Percentiles rank a stretch among this genome's conserved stretches.
Evolutionary conservation across 495 filamentous ascomycete species (phyloP).

Genomic region (Trichoderma erinaceum): DNA sequence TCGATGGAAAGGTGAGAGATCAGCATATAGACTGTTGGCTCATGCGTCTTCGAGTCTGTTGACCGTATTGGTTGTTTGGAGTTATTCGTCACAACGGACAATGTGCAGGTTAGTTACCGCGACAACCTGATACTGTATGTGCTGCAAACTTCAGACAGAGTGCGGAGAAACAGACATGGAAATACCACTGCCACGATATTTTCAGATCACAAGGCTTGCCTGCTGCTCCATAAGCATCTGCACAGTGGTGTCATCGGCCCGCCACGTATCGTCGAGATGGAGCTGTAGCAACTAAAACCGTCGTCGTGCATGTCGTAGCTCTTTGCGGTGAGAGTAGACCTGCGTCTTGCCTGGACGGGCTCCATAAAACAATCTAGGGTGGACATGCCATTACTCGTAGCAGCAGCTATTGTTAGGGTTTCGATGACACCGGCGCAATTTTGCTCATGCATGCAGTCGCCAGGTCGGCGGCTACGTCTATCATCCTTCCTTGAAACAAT

Average conservation of each 20-base stretch:
- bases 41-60: neutral
- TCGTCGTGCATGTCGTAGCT: neutral
- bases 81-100: neutral
- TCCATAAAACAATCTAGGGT: neutral
- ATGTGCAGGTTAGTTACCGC: neutral
- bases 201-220: neutral
- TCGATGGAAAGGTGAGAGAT: neutral
- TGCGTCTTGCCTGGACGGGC: neutral
- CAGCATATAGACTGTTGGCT: neutral
- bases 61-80: neutral
- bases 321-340: conserved; percentile 2
- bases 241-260: conserved; percentile 1
- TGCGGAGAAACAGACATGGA: neutral
- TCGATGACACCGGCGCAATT: neutral
- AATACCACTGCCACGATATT: neutral
- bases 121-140: neutral
- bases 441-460: neutral
- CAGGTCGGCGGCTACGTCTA: neutral
- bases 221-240: neutral
- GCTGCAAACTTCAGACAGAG: neutral
- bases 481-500: too few species aligned
- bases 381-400: neutral
- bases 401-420: neutral
- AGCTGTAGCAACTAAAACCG: neutral
- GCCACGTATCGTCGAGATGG: conserved; percentile 2